Evolutionary conservation across 2,329 filamentous ascomycete genomes (phyloP).

Genomic region (Lecanicillium sp.): DNA sequence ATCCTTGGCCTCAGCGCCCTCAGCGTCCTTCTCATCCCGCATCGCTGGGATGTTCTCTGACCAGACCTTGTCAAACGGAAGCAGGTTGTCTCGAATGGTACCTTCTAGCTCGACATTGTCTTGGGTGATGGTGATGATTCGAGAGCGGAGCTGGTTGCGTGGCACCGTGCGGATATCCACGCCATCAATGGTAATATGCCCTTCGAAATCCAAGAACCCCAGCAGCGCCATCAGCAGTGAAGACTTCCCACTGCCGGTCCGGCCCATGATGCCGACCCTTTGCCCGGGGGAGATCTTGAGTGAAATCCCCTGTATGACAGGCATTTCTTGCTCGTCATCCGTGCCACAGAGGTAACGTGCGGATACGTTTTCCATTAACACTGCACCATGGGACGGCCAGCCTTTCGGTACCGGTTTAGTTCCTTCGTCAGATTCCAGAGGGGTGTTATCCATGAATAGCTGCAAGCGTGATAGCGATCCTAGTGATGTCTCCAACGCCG

Average conservation of each 20-base stretch:
- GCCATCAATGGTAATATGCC: background rate
- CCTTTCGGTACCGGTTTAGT: background rate
- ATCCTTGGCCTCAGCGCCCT: no score
- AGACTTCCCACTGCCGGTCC: background rate
- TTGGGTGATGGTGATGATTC: constrained; percentile 18
- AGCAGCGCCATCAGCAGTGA: background rate
- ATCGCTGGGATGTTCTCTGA: no score
- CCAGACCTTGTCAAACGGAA: no score
- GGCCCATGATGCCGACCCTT: constrained; percentile 54
- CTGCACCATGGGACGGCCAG: background rate
- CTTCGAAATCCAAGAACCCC: background rate
- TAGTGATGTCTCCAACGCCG: background rate
- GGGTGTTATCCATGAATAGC: background rate
- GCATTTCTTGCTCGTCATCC: background rate
- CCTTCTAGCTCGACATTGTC: constrained; percentile 16
- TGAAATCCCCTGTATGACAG: constrained; percentile 55
- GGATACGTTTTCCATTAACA: background rate
- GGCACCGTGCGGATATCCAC: background rate
- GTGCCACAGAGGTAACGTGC: background rate
- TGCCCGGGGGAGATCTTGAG: constrained; percentile 58
- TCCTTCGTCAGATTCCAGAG: background rate
- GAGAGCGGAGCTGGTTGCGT: background rate
- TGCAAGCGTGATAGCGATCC: background rate
- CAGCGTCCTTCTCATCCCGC: no score
- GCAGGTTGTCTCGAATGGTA: constrained; percentile 1